Percentiles rank a stretch among this genome's conserved stretches.
phyloP scores from a whole-genome alignment of 768 basidiomycete genomes.

The Leccinellum rugosiceps region DNA sequence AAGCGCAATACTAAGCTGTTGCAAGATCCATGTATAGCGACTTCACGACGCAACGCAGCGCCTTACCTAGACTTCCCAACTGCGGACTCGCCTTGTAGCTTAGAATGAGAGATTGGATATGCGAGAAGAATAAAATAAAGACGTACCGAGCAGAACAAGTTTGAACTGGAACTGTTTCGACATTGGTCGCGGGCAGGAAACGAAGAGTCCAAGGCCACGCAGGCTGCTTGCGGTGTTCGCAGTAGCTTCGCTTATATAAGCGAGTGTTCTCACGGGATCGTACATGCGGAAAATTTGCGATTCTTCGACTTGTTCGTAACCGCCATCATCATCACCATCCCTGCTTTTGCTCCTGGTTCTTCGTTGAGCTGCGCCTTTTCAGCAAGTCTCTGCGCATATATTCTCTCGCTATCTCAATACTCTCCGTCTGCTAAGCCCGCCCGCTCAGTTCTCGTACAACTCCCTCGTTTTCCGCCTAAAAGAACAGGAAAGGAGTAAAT shows the following conservation, averaged over 20 bases:
- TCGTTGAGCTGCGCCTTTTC: slow-evolving; percentile 23
- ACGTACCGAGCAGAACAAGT: slow-evolving; percentile 85
- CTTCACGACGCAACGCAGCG: slow-evolving; percentile 5
- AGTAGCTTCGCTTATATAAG: slow-evolving; percentile 25
- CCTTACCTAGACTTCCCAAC: slow-evolving; percentile 92
- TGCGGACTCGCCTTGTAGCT: slow-evolving; percentile 80
- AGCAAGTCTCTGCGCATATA: slow-evolving; percentile 21
- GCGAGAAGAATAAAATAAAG: background rate
- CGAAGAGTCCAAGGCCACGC: slow-evolving; percentile 10
- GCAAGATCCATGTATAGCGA: slow-evolving; percentile 25
- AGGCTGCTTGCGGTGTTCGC: slow-evolving; percentile 1
- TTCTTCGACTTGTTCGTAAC: slow-evolving; percentile 26
- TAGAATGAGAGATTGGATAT: slow-evolving; percentile 6
- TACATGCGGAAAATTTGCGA: slow-evolving; percentile 34
- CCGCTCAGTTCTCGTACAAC: slow-evolving; percentile 25
- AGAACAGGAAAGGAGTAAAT: slow-evolving; percentile 24
- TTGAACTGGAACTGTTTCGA: slow-evolving; percentile 95
- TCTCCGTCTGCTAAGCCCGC: slow-evolving; percentile 24
- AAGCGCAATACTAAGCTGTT: slow-evolving; percentile 89
- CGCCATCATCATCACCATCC: slow-evolving; percentile 35
- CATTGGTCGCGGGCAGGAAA: slow-evolving; percentile 50
- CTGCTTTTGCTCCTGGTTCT: slow-evolving; percentile 20
- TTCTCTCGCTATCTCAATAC: slow-evolving; percentile 18
- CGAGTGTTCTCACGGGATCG: slow-evolving; percentile 20
- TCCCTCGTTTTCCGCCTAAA: slow-evolving; percentile 23